Base-by-base conservation (phyloP, 1,284 basidiomycete species). In the Trichosporon asahii region DNA sequence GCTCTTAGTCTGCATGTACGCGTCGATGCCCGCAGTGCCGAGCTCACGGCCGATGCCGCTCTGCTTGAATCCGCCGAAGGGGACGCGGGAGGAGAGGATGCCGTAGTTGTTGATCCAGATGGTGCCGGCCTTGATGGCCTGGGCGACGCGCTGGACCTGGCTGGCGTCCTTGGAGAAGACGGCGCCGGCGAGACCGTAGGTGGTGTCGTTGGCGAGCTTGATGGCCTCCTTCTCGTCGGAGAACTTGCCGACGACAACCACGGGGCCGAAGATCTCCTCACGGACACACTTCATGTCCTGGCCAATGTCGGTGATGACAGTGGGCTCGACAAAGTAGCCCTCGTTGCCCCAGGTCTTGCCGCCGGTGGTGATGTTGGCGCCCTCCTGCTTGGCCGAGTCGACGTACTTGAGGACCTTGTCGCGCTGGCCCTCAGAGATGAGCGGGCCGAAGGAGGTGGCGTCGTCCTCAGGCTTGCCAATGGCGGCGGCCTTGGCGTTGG, bases 61-160 rank as follows among this genome's bases (percentile, higher is more conserved):
- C 78, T 89, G 90, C 84, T 95, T 95, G 86, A 93, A 95, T 15
- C 95, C 95, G 27, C 95, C 95, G 76, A 97, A 97, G 0, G 95
- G 94, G 46, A 93, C 91, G 70, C 92, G 92, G 80, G 91, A 91
- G 79, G 88, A 88, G 64, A 94, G 80, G 7, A 91, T 70, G 75
- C 91, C 91, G 83, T 95, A 96, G 80, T 93, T 90, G 83, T 95
- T 96, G 70, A 93, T 86, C 93, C 93, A 95, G 37, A 94, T 82
- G 0, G 84, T 84, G 9, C 94, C 94, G 23, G 94, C 93, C 77
- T 94, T 90, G 53, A 97, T 85, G 35, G 89, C 89, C 35, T 88
- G 88, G 2, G 92, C 89, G 49, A 96, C 91, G 44, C 94, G 88
- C 87, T 92, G 91, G 77, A 91, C 92, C 81, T 95, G 94, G 74